These are phyloP conservation scores for Tolypocladium album DNA, from an alignment of 2,329 filamentous ascomycete genomes.

Conservation along the genomic window DNA sequence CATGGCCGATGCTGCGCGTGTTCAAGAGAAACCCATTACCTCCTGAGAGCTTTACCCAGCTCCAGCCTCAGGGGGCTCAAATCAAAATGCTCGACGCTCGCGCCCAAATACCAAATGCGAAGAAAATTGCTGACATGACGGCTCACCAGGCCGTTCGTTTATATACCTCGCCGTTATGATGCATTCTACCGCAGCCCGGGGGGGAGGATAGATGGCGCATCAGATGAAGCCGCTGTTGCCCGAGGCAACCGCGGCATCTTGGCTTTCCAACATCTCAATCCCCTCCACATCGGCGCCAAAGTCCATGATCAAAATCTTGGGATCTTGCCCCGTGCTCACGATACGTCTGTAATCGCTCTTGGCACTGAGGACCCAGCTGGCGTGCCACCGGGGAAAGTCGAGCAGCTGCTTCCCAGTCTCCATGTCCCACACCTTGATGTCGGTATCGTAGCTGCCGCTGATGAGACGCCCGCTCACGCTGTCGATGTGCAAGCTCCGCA, in stretches of 20 bases:
- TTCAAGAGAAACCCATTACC: not conserved
- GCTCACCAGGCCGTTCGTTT: not conserved
- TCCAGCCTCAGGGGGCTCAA: not conserved
- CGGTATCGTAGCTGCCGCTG: conserved; percentile 88
- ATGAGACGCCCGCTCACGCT: conserved; percentile 76
- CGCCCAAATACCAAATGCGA: not conserved
- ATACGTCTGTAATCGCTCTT: conserved; percentile 94
- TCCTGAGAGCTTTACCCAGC: not conserved
- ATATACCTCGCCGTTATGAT: not conserved
- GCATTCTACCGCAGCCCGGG: not conserved
- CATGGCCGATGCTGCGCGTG: not conserved
- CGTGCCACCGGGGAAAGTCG: conserved; percentile 89
- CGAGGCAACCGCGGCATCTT: conserved; percentile 4
- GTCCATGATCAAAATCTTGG: conserved; percentile 86
- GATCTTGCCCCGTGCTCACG: conserved; percentile 89
- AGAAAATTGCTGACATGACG: not conserved
- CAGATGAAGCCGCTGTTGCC: conserved; percentile 15
- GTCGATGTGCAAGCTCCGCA: conserved; percentile 86
- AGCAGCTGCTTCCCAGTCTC: conserved; percentile 67
- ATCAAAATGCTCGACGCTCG: not conserved
- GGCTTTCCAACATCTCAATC: conserved; percentile 47
- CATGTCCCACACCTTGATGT: conserved; percentile 91
- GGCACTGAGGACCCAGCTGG: conserved; percentile 91
- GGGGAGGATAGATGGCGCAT: not conserved
- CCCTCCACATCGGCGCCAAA: conserved; percentile 58